Percentiles rank a stretch among this genome's conserved stretches.
Conservation (phyloP, 192 early-diverging fungal genomes). For the Umbelopsis isabellina region DNA sequence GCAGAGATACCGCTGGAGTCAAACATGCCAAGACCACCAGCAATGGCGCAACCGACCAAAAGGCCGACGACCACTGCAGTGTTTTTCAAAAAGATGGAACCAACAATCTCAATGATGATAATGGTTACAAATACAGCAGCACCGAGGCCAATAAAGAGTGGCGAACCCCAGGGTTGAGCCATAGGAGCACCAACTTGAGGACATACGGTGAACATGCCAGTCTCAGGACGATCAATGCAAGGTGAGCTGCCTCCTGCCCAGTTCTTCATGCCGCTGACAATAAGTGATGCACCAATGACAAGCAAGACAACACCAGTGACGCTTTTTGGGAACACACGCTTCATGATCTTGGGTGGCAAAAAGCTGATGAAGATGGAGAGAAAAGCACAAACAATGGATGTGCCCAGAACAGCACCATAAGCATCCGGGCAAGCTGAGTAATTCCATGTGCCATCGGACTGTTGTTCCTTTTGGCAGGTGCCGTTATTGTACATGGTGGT, state of each 20-base stretch:
- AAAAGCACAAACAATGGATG: slow-evolving; percentile 46
- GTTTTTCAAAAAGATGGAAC: slow-evolving; percentile 59
- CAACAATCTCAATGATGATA: slow-evolving; percentile 54
- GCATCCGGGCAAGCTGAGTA: slow-evolving; percentile 53
- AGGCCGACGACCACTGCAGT: slow-evolving; percentile 52
- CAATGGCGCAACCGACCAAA: slow-evolving; percentile 52
- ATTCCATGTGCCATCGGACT: slow-evolving; percentile 47
- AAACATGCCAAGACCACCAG: slow-evolving; percentile 55
- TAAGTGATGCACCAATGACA: slow-evolving; percentile 55
- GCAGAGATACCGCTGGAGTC: slow-evolving; percentile 39
- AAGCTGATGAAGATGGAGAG: slow-evolving; percentile 53
- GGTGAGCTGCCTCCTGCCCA: slow-evolving; percentile 56
- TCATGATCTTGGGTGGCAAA: slow-evolving; percentile 50
- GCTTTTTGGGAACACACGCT: slow-evolving; percentile 51
- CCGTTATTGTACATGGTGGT: slow-evolving; percentile 56
- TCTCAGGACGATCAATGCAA: slow-evolving; percentile 48
- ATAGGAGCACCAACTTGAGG: slow-evolving; percentile 52
- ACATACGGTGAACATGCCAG: slow-evolving; percentile 53
- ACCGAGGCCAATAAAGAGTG: slow-evolving; percentile 53
- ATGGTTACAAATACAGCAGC: slow-evolving; percentile 55
- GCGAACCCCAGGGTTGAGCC: slow-evolving; percentile 54
- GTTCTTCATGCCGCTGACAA: slow-evolving; percentile 50
- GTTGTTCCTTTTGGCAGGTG: slow-evolving; percentile 47
- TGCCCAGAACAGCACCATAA: slow-evolving; percentile 59
- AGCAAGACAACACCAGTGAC: slow-evolving; percentile 53